Evolutionary conservation across 257 asterid species (phyloP).

Genomic region (Cordia subcordata): DNA sequence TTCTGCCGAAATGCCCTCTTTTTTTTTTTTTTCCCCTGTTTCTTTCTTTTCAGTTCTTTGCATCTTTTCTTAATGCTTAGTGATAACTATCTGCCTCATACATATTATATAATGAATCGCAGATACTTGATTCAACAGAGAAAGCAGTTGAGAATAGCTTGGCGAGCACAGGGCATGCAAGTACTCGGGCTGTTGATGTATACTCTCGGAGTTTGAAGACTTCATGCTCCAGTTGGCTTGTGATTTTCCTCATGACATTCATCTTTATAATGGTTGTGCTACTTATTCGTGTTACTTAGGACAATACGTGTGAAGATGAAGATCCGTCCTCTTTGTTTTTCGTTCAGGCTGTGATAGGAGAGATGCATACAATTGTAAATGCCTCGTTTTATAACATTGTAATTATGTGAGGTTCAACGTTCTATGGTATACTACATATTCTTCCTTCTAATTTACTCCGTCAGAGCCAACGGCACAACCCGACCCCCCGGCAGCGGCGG

Average conservation of each 20-base stretch:
- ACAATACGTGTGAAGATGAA: too few species aligned
- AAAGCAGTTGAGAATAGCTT: slow-evolving; percentile 84
- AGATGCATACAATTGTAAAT: too few species aligned
- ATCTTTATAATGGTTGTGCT: slow-evolving; percentile 78
- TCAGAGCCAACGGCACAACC: too few species aligned
- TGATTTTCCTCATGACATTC: slow-evolving; percentile 60
- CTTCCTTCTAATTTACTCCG: too few species aligned
- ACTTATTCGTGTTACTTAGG: slow-evolving; percentile 75
- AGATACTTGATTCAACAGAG: slow-evolving; percentile 90
- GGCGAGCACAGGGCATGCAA: slow-evolving; percentile 84
- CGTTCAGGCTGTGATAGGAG: background rate
- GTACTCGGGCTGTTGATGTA: slow-evolving; percentile 54
- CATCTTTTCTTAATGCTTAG: too few species aligned
- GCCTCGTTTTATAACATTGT: background rate
- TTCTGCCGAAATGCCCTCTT: background rate
- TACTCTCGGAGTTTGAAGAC: slow-evolving; percentile 71
- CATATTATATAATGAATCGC: slow-evolving; percentile 5
- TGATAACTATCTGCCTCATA: background rate
- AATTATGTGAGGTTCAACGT: too few species aligned
- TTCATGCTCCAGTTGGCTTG: slow-evolving; percentile 71
- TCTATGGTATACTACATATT: too few species aligned
- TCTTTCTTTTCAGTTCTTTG: background rate
- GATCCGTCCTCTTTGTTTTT: too few species aligned
- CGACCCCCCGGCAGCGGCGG: too few species aligned
- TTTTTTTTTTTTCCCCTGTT: too few species aligned